Conservation (phyloP, 2,329 filamentous ascomycete genomes). For the Nigrospora osmanthi region DNA sequence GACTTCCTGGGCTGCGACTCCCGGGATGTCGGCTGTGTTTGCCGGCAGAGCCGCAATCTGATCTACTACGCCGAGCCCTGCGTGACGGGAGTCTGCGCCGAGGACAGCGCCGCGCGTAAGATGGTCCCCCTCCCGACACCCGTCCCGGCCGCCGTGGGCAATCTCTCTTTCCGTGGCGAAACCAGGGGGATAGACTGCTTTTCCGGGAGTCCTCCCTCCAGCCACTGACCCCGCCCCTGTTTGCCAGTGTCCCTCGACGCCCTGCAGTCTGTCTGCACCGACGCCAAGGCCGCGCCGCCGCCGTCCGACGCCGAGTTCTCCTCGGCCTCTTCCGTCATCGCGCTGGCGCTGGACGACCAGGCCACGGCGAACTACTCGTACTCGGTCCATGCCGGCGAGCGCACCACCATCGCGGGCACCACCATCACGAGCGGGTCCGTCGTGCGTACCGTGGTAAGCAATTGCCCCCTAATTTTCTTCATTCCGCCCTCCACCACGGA, state of each 20-base stretch:
- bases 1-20: neutral
- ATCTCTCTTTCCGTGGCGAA: too few relatives aligned
- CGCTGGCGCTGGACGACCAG: neutral
- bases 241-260: neutral
- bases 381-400: neutral
- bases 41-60: neutral
- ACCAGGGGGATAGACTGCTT: too few relatives aligned
- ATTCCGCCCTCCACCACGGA: too few relatives aligned
- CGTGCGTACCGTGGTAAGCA: neutral
- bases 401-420: neutral
- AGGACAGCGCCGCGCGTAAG: neutral
- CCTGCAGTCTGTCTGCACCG: neutral
- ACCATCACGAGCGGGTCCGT: neutral
- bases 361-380: too few relatives aligned
- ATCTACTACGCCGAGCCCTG: conserved; percentile 1
- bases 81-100: neutral
- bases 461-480: too few relatives aligned
- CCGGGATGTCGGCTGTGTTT: neutral
- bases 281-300: neutral
- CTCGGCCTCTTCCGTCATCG: neutral
- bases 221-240: too few relatives aligned
- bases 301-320: neutral
- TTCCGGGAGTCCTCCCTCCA: too few relatives aligned
- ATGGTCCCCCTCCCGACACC: too few relatives aligned
- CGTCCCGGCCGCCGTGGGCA: neutral